Conservation (phyloP, 2,329 filamentous ascomycete genomes). For the Colletotrichum abscissum region DNA sequence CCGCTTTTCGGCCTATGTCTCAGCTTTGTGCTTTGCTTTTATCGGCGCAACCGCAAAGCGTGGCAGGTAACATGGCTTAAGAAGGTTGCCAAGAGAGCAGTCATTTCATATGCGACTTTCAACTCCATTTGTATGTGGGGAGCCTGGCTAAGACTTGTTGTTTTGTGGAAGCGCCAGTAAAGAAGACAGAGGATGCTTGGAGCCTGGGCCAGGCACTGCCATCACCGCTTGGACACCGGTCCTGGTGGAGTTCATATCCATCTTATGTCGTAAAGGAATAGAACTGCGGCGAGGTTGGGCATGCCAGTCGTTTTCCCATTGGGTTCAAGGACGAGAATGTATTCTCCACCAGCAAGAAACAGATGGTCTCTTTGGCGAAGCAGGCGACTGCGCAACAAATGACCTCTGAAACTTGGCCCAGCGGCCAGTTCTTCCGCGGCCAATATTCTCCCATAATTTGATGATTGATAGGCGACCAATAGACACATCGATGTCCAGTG, state of each 20-base stretch:
- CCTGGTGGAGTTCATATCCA: conserved; percentile 2
- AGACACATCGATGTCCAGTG: too few species aligned
- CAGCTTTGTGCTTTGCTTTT: conserved; percentile 27
- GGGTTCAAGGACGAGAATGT: conserved; percentile 5
- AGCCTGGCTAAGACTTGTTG: conserved; percentile 10
- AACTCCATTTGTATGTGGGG: conserved; percentile 33
- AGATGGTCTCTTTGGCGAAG: conserved; percentile 1
- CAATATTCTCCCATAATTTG: neutral
- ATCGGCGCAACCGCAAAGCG: conserved; percentile 28
- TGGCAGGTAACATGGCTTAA: conserved; percentile 25
- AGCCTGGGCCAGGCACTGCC: conserved; percentile 18
- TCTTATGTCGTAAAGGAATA: conserved; percentile 22
- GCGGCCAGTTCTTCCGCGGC: neutral
- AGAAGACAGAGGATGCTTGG: conserved; percentile 5
- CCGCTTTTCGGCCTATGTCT: conserved; percentile 33
- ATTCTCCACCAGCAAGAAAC: conserved; percentile 7
- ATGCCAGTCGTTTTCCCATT: conserved; percentile 9
- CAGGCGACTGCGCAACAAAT: neutral
- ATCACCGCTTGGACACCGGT: conserved; percentile 19
- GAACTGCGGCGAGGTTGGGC: too few species aligned
- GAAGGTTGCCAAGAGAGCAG: neutral
- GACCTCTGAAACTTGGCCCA: neutral
- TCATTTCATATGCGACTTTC: conserved; percentile 7
- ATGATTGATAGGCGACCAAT: too few species aligned
- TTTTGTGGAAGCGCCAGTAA: too few species aligned